These are phyloP conservation scores for Thelonectria discophora DNA, from an alignment of 2,329 filamentous ascomycete species.

Conservation along the genomic window DNA sequence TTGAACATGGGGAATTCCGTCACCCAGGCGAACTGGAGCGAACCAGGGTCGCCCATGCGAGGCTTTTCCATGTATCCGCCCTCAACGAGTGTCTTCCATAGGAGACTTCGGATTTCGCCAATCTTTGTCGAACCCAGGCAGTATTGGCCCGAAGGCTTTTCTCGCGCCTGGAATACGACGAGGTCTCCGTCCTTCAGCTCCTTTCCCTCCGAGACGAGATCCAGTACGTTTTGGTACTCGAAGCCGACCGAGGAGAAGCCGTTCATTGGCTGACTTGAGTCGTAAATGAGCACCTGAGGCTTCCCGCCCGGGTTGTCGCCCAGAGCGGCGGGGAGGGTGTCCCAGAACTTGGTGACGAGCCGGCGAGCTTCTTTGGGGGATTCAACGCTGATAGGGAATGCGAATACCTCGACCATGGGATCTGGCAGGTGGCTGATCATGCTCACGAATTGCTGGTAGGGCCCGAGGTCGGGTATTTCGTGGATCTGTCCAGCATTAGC, in stretches of 20 bases:
- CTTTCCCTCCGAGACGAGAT: constrained; percentile 49
- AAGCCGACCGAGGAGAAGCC: constrained; percentile 80
- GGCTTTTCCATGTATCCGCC: constrained; percentile 62
- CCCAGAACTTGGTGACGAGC: constrained; percentile 77
- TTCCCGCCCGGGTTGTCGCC: constrained; percentile 77
- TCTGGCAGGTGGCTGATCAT: constrained; percentile 77
- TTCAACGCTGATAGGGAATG: constrained; percentile 66
- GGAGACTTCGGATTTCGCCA: constrained; percentile 74
- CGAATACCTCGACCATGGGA: constrained; percentile 79
- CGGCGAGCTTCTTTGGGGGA: constrained; percentile 62
- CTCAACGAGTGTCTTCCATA: constrained; percentile 76
- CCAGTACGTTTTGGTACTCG: constrained; percentile 67
- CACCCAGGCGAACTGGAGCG: constrained; percentile 83
- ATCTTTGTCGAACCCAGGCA: constrained; percentile 71
- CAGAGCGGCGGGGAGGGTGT: constrained; percentile 67
- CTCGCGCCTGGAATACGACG: constrained; percentile 81
- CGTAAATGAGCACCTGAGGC: constrained; percentile 80
- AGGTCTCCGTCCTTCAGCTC: constrained; percentile 72
- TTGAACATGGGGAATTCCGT: constrained; percentile 94
- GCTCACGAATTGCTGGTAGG: constrained; percentile 69
- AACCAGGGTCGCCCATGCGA: constrained; percentile 46
- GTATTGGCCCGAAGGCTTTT: constrained; percentile 65
- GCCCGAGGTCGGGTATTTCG: constrained; percentile 66
- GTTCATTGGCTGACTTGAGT: constrained; percentile 75
- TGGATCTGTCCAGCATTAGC: constrained; percentile 61